phyloP scores from a whole-genome alignment of 805 yeast species.

The Sugiyamaella marilandica region DNA sequence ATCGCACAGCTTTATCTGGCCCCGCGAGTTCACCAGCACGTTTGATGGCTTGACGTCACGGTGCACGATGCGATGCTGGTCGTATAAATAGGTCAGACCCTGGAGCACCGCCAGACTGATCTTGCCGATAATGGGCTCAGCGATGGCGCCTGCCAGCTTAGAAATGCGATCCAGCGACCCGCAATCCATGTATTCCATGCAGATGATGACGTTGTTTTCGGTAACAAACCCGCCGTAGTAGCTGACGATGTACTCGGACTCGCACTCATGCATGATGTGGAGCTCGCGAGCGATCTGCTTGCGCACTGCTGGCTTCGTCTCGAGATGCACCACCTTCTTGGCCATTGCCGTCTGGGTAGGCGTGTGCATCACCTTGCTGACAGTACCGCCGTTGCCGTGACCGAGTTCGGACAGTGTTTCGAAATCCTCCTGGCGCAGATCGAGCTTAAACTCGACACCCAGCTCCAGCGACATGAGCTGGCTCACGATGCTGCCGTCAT shows the following conservation, averaged over 20 bases:
- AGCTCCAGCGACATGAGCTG: slow-evolving; percentile 47
- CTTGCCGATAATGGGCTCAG: slow-evolving; percentile 64
- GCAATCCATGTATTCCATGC: slow-evolving; percentile 96
- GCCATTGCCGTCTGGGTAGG: slow-evolving; percentile 91
- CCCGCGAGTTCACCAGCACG: slow-evolving; percentile 79
- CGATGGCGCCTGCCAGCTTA: slow-evolving; percentile 55
- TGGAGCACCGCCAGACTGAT: slow-evolving; percentile 70
- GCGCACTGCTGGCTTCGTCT: slow-evolving; percentile 70
- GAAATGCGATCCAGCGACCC: slow-evolving; percentile 83
- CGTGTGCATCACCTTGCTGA: slow-evolving; percentile 77
- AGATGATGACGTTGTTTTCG: slow-evolving; percentile 69
- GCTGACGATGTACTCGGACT: slow-evolving; percentile 73
- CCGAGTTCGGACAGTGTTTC: slow-evolving; percentile 76
- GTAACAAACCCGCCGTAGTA: slow-evolving; percentile 86
- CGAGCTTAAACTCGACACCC: slow-evolving; percentile 50
- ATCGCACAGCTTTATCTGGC: slow-evolving; percentile 88
- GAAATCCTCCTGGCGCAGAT: slow-evolving; percentile 60
- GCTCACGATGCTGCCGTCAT: slow-evolving; percentile 27
- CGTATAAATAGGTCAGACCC: slow-evolving; percentile 78
- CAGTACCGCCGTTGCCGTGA: slow-evolving; percentile 92
- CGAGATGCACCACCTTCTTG: slow-evolving; percentile 79
- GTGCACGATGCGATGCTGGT: slow-evolving; percentile 83
- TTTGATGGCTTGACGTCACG: slow-evolving; percentile 96
- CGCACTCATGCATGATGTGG: slow-evolving; percentile 84
- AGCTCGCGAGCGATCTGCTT: slow-evolving; percentile 85